These are phyloP conservation scores for Scenedesmus sp. DNA, from an alignment of 163 green algal genomes.

Conservation along the genomic window DNA sequence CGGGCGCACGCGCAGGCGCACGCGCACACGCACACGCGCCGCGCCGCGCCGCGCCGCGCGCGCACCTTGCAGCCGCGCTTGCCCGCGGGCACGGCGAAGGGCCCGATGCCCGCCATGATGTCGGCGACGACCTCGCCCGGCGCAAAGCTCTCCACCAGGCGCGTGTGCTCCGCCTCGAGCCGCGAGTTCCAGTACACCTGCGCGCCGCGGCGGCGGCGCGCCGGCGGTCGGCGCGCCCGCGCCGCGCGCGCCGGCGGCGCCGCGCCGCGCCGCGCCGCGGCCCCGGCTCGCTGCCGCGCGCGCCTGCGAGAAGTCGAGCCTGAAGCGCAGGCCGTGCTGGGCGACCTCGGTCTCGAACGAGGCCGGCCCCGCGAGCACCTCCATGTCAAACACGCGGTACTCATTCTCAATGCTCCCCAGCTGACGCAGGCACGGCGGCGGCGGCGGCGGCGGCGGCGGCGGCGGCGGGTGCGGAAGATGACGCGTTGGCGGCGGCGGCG, in stretches of 20 bases:
- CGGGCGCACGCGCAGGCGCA: too few relatives aligned
- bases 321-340: slow-evolving; percentile 88
- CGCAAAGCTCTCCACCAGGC: slow-evolving; percentile 78
- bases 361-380: slow-evolving; percentile 65
- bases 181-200: slow-evolving; percentile 99
- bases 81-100: slow-evolving; percentile 95
- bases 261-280: too few relatives aligned
- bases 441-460: not conserved
- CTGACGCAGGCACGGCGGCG: slow-evolving; percentile 45
- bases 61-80: slow-evolving; percentile 75
- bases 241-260: too few relatives aligned
- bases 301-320: slow-evolving; percentile 89
- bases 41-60: too few relatives aligned
- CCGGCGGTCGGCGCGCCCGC: too few relatives aligned
- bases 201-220: too few relatives aligned
- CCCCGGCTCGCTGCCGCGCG: not conserved
- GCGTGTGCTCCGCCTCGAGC: slow-evolving; percentile 94
- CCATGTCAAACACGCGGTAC: slow-evolving; percentile 94
- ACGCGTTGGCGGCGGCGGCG: not conserved
- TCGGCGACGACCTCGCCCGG: slow-evolving; percentile 84
- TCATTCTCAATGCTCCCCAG: slow-evolving; percentile 92
- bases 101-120: slow-evolving; percentile 96
- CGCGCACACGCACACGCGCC: too few relatives aligned
- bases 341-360: slow-evolving; percentile 83
- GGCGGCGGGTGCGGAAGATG: not conserved